Conservation (phyloP, 1,284 basidiomycete genomes). For the Hemileia vastatrix region DNA sequence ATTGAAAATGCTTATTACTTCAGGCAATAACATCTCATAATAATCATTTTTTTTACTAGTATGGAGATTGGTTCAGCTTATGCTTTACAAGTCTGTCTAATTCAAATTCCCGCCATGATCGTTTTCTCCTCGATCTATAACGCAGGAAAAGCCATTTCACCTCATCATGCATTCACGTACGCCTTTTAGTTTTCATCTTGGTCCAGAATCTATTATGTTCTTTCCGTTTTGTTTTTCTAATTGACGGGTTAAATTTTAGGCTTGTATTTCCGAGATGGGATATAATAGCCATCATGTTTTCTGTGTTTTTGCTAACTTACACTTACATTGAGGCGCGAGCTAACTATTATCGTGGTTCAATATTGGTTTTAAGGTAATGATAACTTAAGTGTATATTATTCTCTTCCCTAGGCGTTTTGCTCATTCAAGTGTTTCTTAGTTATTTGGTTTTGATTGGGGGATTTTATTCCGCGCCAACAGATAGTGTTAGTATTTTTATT, state of each 20-base stretch:
- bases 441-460: constrained; percentile 23
- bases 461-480: constrained; percentile 21
- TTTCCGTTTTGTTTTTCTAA: constrained; percentile 18
- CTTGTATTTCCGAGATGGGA: constrained; percentile 99
- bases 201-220: background rate
- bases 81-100: constrained; percentile 90
- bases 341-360: constrained; percentile 59
- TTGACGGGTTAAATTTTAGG: constrained; percentile 47
- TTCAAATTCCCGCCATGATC: constrained; percentile 98
- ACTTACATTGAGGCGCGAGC: constrained; percentile 97
- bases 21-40: background rate
- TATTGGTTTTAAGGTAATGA: constrained; percentile 20
- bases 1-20: constrained; percentile 6
- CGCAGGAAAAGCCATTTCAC: constrained; percentile 62
- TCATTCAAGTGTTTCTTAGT: background rate
- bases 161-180: constrained; percentile 68
- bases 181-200: constrained; percentile 28
- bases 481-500: too few relatives aligned
- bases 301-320: constrained; percentile 85
- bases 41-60: constrained; percentile 48
- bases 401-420: background rate
- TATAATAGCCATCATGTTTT: constrained; percentile 75
- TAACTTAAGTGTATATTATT: background rate
- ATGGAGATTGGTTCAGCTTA: constrained; percentile 99
- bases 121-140: constrained; percentile 90